Percentiles rank a stretch among this genome's conserved stretches.
Conservation (phyloP, 495 filamentous ascomycete genomes). For the Penicillium cosmopolitanum region DNA sequence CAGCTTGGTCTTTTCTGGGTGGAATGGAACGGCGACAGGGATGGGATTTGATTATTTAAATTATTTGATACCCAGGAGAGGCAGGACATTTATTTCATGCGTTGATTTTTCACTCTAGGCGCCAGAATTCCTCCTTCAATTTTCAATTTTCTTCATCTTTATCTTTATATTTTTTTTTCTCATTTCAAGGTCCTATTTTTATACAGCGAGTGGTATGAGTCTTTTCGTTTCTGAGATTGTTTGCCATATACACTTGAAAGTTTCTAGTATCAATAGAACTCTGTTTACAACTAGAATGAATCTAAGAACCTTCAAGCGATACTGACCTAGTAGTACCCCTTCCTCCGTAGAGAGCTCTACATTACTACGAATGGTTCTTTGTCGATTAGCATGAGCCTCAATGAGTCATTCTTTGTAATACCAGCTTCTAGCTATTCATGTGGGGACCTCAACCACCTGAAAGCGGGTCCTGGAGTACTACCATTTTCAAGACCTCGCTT, state of each 20-base stretch:
- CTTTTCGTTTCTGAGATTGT: background rate
- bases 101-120: slow-evolving; percentile 6
- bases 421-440: no score
- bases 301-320: no score
- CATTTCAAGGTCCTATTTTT: background rate
- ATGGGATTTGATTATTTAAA: slow-evolving; percentile 10
- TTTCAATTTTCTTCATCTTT: background rate
- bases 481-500: no score
- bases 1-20: slow-evolving; percentile 2
- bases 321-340: no score
- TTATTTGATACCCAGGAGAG: slow-evolving; percentile 24
- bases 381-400: no score
- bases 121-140: slow-evolving; percentile 4
- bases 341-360: no score
- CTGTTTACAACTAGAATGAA: background rate
- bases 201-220: background rate
- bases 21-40: background rate
- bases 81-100: slow-evolving; percentile 9
- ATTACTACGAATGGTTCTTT: no score
- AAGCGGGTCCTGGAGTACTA: no score
- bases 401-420: no score
- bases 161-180: no score
- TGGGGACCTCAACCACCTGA: no score
- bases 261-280: background rate
- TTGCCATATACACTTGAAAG: background rate